Evolutionary conservation across 495 filamentous ascomycete species (phyloP).

Genomic region (Immersiella caudata): DNA sequence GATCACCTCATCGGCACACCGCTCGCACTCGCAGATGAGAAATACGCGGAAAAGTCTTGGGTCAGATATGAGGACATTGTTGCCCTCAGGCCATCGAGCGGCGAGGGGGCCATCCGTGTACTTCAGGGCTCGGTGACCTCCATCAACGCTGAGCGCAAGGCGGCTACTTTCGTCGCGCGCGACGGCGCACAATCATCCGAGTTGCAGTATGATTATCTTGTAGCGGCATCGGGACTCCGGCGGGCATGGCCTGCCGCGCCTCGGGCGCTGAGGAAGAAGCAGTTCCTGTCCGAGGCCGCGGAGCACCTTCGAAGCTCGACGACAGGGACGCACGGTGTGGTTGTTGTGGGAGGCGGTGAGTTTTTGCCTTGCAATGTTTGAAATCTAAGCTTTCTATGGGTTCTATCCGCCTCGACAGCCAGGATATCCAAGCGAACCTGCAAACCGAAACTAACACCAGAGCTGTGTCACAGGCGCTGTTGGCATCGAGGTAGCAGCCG

Average conservation of each 20-base stretch:
- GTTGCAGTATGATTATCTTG: slow-evolving; percentile 65
- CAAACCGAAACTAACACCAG: neutral
- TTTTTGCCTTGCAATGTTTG: neutral
- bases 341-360: slow-evolving; percentile 60
- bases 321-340: slow-evolving; percentile 51
- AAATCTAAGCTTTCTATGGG: neutral
- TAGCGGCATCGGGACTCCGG: slow-evolving; percentile 62
- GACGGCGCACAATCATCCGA: slow-evolving; percentile 33
- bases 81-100: slow-evolving; percentile 48
- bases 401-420: too few species aligned
- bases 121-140: slow-evolving; percentile 60
- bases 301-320: slow-evolving; percentile 46
- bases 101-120: slow-evolving; percentile 48
- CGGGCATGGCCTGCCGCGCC: slow-evolving; percentile 67
- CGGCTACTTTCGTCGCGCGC: slow-evolving; percentile 46
- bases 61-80: slow-evolving; percentile 62
- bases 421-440: neutral
- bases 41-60: slow-evolving; percentile 63
- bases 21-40: slow-evolving; percentile 59
- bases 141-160: slow-evolving; percentile 56
- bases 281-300: slow-evolving; percentile 60
- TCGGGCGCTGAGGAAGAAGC: slow-evolving; percentile 52
- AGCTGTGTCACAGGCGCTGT: slow-evolving; percentile 56
- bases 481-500: slow-evolving; percentile 72
- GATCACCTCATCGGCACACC: slow-evolving; percentile 68